Base-by-base conservation (phyloP, 2,329 filamentous ascomycete genomes). In the Colletotrichum karsti region DNA sequence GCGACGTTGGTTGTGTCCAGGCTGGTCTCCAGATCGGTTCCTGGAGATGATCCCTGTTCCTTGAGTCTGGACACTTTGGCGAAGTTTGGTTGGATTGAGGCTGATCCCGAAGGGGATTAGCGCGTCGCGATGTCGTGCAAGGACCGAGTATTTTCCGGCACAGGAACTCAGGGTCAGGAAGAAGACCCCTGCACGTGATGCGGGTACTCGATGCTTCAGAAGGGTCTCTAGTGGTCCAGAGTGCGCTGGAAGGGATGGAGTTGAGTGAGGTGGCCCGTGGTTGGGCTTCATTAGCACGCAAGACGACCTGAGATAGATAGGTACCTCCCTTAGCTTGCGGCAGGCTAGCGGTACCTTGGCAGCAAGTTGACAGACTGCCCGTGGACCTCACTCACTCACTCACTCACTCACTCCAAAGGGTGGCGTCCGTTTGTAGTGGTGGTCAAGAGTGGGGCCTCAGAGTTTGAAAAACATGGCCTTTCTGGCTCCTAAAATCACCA, bases 401-500 rank as follows among this genome's bases (percentile, higher is more conserved):
- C 15, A 53, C 50, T 35, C 24, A 15, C 30, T 33, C 41, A 35
- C 66, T 63, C 54, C 66, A 37, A 22, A 53, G 28, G 42, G 56
- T 67, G 63, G 62, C 62, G 66, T 69, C 35, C 63, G 41, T 69
- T 67, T 56, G 63, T 67, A 56, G 63, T 41, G 50, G 63, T 67
- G 62, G 66, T 69, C 33, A 55, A 33, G 62, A 69, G 66, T 69
- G 66, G 66, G 10, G 66, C 67, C 63, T 67, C 63, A 67, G 50
- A 69, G 66, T 69, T 69, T 69, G 66, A 69, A 69, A 67, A 69
- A 69, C 66, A 69, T 69, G 54, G 65, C 67, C 58, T 61, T 62
- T 65, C 57, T 70, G 63, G 26, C 70, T 71, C 69, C 73, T 69
- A 74, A 71, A 74, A 72, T 72, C 63, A 71, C 72, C 73, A 72